Conservation (phyloP, 805 yeast species). For the Sugiyamaella valdiviana region DNA sequence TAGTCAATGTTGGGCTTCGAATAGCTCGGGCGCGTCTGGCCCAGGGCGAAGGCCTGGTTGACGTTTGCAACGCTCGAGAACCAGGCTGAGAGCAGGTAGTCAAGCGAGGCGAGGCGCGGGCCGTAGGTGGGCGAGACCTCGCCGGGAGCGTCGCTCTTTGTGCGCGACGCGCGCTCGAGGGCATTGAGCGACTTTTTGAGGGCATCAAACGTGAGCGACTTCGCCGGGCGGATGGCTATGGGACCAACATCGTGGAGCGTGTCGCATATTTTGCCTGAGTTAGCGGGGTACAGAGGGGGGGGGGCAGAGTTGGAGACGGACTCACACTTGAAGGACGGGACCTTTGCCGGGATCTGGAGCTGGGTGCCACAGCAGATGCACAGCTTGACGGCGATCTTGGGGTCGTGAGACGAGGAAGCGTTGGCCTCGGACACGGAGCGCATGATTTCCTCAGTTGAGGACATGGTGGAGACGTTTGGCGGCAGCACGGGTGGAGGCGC, state of each 20-base stretch:
- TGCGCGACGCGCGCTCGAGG: background rate
- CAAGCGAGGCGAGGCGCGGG: constrained; percentile 29
- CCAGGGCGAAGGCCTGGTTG: constrained; percentile 48
- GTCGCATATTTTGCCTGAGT: constrained; percentile 40
- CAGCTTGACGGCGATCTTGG: constrained; percentile 12
- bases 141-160: background rate
- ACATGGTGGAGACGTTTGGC: constrained; percentile 19
- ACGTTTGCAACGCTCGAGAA: constrained; percentile 46
- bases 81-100: constrained; percentile 38
- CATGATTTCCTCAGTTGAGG: constrained; percentile 19
- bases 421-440: constrained; percentile 20
- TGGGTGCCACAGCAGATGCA: constrained; percentile 29
- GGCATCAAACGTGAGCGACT: constrained; percentile 19
- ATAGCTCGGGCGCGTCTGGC: constrained; percentile 33
- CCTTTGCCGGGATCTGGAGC: constrained; percentile 22
- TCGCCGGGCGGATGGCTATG: background rate
- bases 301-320: background rate
- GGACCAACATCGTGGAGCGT: constrained; percentile 23
- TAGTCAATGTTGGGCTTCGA: constrained; percentile 46
- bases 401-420: constrained; percentile 5
- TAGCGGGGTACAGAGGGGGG: background rate
- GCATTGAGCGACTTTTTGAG: constrained; percentile 36
- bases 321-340: constrained; percentile 44
- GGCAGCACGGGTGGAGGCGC: background rate
- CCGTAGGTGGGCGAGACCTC: background rate